Conservation (phyloP, 2,329 filamentous ascomycete genomes). For the Aspergillus aculeatinus region DNA sequence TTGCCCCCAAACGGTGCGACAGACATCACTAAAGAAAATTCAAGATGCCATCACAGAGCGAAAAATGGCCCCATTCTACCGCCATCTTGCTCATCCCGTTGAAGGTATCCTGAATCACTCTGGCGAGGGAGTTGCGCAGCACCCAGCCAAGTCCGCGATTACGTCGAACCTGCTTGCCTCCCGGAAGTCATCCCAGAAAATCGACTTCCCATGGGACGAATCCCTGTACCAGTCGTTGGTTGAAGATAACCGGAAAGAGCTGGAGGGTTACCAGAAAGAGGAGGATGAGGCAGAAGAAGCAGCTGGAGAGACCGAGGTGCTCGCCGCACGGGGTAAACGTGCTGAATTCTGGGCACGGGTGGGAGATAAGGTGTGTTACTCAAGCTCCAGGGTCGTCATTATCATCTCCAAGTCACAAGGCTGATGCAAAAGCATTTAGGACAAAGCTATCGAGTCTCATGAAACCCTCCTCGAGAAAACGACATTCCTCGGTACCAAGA, state of each 20-base stretch:
- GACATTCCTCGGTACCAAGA: slow-evolving; percentile 93
- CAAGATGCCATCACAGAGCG: slow-evolving; percentile 64
- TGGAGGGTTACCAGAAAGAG: slow-evolving; percentile 76
- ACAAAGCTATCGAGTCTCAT: slow-evolving; percentile 89
- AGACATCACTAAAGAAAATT: slow-evolving; percentile 59
- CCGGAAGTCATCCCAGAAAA: slow-evolving; percentile 62
- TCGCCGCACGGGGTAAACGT: slow-evolving; percentile 87
- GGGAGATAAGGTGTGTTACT: slow-evolving; percentile 76
- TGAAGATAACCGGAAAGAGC: slow-evolving; percentile 74
- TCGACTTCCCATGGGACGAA: slow-evolving; percentile 87
- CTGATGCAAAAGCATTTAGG: slow-evolving; percentile 53
- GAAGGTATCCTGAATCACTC: slow-evolving; percentile 77
- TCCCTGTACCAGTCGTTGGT: slow-evolving; percentile 74
- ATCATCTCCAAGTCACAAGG: background rate
- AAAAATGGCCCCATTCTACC: slow-evolving; percentile 67
- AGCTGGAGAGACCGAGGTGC: slow-evolving; percentile 92
- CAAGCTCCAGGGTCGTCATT: background rate
- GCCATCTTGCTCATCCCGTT: slow-evolving; percentile 63
- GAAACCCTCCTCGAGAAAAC: slow-evolving; percentile 96
- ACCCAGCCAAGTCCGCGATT: slow-evolving; percentile 54
- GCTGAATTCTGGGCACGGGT: slow-evolving; percentile 96
- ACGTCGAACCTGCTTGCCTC: slow-evolving; percentile 73
- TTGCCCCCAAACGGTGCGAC: slow-evolving; percentile 52
- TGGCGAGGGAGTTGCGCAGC: slow-evolving; percentile 61
- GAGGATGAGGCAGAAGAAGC: slow-evolving; percentile 94